phyloP scores from a whole-genome alignment of 164 flowering plant species.

The Buxus sempervirens region DNA sequence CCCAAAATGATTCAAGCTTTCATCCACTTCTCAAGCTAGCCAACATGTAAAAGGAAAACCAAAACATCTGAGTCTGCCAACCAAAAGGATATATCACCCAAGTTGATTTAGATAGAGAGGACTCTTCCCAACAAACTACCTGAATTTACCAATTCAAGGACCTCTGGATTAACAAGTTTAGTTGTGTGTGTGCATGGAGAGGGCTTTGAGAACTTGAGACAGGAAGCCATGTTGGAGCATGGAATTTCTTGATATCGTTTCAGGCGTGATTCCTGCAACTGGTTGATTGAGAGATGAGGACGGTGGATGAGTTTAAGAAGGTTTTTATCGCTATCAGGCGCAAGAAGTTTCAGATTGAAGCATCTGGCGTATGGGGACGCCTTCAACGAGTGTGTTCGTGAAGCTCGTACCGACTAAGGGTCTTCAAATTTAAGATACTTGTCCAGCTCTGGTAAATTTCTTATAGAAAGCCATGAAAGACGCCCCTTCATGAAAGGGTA shows the following conservation, averaged over 20 bases:
- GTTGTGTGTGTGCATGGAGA: too few species aligned
- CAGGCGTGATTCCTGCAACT: not conserved
- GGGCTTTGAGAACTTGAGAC: not conserved
- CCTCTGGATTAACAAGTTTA: too few species aligned
- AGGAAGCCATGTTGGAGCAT: not conserved
- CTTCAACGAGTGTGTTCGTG: conserved; percentile 35
- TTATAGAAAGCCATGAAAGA: not conserved
- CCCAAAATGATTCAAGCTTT: too few species aligned
- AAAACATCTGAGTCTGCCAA: too few species aligned
- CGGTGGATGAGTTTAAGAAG: not conserved
- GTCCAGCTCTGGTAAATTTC: not conserved
- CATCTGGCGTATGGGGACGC: not conserved
- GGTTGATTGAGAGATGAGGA: not conserved
- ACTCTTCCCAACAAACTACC: not conserved
- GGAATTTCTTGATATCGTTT: not conserved
- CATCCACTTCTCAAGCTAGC: too few species aligned
- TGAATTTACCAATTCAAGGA: too few species aligned
- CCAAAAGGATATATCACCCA: too few species aligned
- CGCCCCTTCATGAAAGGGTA: not conserved
- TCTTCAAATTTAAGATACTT: conserved; percentile 33
- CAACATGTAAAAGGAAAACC: too few species aligned
- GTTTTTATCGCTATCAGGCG: conserved; percentile 16
- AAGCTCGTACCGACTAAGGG: conserved; percentile 54
- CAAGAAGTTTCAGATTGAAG: conserved; percentile 30
- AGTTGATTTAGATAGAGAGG: not conserved